A percentile compares a stretch with the other conserved stretches of the same genome.
phyloP scores from a whole-genome alignment of 2,329 filamentous ascomycete genomes.

The Stagonosporopsis vannaccii region DNA sequence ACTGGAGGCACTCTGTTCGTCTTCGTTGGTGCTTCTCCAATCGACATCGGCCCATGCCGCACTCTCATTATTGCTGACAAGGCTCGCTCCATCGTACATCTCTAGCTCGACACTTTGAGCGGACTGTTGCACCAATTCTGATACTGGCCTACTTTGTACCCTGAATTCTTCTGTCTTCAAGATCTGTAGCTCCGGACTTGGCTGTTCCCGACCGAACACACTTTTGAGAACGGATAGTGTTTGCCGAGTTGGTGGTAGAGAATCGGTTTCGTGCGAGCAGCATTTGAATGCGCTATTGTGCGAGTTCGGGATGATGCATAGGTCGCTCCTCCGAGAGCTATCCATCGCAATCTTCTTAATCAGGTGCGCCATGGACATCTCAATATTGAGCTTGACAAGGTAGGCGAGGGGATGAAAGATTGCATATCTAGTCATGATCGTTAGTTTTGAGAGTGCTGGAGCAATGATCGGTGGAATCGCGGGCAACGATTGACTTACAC shows the following conservation, averaged over 20 bases:
- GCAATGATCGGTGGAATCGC: neutral
- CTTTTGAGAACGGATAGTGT: slow-evolving; percentile 17
- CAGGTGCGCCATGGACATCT: slow-evolving; percentile 48
- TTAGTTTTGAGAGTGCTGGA: neutral
- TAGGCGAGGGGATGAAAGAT: slow-evolving; percentile 58
- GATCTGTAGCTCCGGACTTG: neutral
- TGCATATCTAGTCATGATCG: slow-evolving; percentile 46
- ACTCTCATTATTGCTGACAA: slow-evolving; percentile 6
- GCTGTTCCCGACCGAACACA: slow-evolving; percentile 13
- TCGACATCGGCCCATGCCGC: neutral
- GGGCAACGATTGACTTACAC: slow-evolving; percentile 37
- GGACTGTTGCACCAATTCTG: neutral
- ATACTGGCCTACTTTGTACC: slow-evolving; percentile 7
- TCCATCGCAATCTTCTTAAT: slow-evolving; percentile 42
- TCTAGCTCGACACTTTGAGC: neutral
- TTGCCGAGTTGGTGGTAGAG: slow-evolving; percentile 4
- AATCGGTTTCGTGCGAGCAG: slow-evolving; percentile 5
- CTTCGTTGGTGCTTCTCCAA: neutral
- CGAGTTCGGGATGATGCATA: slow-evolving; percentile 3
- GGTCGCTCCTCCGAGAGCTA: slow-evolving; percentile 8
- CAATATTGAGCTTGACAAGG: slow-evolving; percentile 55
- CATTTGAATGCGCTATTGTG: slow-evolving; percentile 3
- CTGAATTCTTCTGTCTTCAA: slow-evolving; percentile 18
- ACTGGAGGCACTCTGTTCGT: neutral
- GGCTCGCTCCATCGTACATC: slow-evolving; percentile 3